Conservation (phyloP, 2,329 filamentous ascomycete genomes). For the Fusarium ambrosium region DNA sequence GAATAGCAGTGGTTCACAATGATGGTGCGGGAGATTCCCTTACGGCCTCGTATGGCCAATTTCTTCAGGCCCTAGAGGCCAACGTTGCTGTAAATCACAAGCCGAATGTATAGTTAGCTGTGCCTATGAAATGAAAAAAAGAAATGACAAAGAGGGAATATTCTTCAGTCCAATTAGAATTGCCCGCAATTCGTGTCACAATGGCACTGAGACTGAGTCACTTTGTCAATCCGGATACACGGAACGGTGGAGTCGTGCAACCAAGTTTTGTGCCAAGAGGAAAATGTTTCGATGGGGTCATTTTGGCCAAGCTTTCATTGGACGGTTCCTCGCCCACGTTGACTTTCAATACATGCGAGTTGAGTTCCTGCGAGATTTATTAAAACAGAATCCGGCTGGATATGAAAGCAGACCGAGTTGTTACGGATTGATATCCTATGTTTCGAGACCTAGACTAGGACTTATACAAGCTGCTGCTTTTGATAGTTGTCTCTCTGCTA, state of each 20-base stretch:
- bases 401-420: neutral
- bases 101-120: conserved; percentile 3
- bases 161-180: neutral
- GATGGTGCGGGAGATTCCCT: neutral
- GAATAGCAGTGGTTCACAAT: neutral
- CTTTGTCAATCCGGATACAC: conserved; percentile 2
- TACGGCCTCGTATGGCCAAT: neutral
- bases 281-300: conserved; percentile 13
- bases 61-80: conserved; percentile 16
- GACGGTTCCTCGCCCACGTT: neutral
- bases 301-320: conserved; percentile 11
- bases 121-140: neutral
- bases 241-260: conserved; percentile 12
- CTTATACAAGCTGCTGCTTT: neutral
- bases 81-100: conserved; percentile 17
- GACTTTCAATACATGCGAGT: neutral
- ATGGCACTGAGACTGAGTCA: neutral
- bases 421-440: neutral
- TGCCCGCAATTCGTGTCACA: neutral
- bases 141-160: conserved; percentile 1
- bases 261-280: conserved; percentile 1
- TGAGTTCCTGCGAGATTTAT: neutral
- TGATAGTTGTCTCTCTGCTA: neutral
- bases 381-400: neutral
- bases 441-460: neutral